Evolutionary conservation across 2,329 filamentous ascomycete genomes (phyloP).

Genomic region (Alternaria gaisen): DNA sequence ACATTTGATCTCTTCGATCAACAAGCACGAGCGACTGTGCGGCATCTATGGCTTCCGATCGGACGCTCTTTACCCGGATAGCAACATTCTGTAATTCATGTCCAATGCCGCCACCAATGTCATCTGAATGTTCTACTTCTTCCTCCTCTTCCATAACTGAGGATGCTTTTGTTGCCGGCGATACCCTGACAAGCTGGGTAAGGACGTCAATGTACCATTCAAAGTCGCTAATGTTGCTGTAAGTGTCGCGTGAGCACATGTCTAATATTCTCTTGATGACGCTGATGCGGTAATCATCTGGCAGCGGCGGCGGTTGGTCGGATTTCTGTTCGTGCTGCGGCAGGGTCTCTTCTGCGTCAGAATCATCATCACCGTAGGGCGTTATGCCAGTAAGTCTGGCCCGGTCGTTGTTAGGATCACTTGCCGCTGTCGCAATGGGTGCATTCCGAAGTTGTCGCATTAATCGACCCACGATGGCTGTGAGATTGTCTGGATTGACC

Average conservation of each 20-base stretch:
- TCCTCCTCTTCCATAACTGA: constrained; percentile 37
- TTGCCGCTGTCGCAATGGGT: constrained; percentile 62
- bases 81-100: constrained; percentile 88
- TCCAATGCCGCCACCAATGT: constrained; percentile 76
- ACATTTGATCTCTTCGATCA: constrained; percentile 67
- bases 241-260: constrained; percentile 91
- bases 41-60: constrained; percentile 80
- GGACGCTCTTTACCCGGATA: constrained; percentile 86
- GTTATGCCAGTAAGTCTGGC: constrained; percentile 54
- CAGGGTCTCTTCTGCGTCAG: constrained; percentile 63
- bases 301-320: constrained; percentile 68
- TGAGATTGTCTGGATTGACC: constrained; percentile 87
- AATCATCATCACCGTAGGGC: constrained; percentile 64
- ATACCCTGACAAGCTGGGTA: constrained; percentile 80
- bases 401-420: constrained; percentile 59
- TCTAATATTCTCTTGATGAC: constrained; percentile 84
- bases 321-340: constrained; percentile 61
- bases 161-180: constrained; percentile 59
- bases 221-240: constrained; percentile 85
- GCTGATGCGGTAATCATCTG: constrained; percentile 84
- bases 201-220: constrained; percentile 97
- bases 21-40: constrained; percentile 77
- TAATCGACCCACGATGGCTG: constrained; percentile 83
- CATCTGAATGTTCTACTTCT: constrained; percentile 38
- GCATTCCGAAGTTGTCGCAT: constrained; percentile 82